phyloP scores from a whole-genome alignment of 805 yeast genomes.

The Candida golubevii region DNA sequence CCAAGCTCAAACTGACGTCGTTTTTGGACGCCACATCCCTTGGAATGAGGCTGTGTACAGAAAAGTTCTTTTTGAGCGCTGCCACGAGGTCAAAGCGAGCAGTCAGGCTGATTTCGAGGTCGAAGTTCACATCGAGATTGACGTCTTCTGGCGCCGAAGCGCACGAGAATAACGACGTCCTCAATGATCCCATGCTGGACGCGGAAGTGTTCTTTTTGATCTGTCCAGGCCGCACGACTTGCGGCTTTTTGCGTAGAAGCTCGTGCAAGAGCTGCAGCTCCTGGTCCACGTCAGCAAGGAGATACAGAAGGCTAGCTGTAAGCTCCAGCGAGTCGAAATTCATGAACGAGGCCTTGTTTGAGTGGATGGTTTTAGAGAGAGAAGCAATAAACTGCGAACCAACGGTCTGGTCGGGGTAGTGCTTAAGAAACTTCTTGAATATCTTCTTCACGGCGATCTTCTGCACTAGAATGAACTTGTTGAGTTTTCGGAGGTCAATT shows the following conservation, averaged over 20 bases:
- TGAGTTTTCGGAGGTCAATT: constrained; percentile 54
- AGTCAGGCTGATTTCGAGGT: constrained; percentile 10
- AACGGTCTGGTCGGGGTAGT: constrained; percentile 28
- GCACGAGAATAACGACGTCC: constrained; percentile 5
- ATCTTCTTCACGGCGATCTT: constrained; percentile 70
- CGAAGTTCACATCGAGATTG: constrained; percentile 10
- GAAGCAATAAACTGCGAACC: constrained; percentile 29
- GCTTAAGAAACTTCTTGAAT: constrained; percentile 61
- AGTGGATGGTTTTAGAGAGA: constrained; percentile 32
- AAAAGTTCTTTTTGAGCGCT: constrained; percentile 35
- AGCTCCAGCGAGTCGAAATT: constrained; percentile 56
- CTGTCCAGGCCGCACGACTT: background rate
- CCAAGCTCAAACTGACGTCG: constrained; percentile 32
- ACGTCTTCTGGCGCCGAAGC: constrained; percentile 11
- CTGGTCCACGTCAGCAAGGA: constrained; percentile 12
- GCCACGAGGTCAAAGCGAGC: constrained; percentile 31
- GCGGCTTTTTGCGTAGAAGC: constrained; percentile 8
- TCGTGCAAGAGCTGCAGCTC: constrained; percentile 14
- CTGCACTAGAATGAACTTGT: constrained; percentile 70
- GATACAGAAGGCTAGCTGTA: constrained; percentile 42
- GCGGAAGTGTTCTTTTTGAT: constrained; percentile 8
- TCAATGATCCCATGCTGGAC: constrained; percentile 8
- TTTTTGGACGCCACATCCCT: constrained; percentile 30
- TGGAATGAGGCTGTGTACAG: constrained; percentile 29
- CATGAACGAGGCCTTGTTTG: constrained; percentile 53